phyloP scores from a whole-genome alignment of 225 moss, liverwort and hornwort species.

The Antitrichia curtipendula region DNA sequence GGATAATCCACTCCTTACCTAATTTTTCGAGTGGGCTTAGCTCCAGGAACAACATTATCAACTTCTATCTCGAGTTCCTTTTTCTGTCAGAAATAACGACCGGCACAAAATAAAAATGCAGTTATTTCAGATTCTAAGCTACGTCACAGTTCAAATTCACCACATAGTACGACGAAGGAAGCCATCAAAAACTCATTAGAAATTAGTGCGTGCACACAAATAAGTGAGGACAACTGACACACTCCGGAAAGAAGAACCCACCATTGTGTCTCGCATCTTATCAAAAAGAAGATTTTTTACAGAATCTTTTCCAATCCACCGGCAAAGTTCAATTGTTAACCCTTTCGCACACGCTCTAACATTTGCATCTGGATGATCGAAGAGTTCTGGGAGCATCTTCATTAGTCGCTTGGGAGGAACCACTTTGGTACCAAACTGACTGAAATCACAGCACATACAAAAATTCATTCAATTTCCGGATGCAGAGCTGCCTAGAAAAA shows the following conservation, averaged over 20 bases:
- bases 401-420: constrained; percentile 92
- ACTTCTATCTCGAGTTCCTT: constrained; percentile 93
- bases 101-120: not conserved
- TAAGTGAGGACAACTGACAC: not conserved
- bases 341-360: constrained; percentile 95
- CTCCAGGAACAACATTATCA: constrained; percentile 56
- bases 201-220: not conserved
- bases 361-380: constrained; percentile 93
- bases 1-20: constrained; percentile 6
- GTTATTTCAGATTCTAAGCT: not conserved
- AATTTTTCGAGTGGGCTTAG: constrained; percentile 84
- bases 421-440: constrained; percentile 91
- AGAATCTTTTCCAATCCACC: constrained; percentile 95
- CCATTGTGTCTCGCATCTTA: constrained; percentile 97
- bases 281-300: constrained; percentile 90
- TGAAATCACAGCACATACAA: constrained; percentile 10
- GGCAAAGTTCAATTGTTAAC: constrained; percentile 92
- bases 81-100: constrained; percentile 32
- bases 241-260: not conserved
- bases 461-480: not conserved
- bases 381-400: constrained; percentile 91
- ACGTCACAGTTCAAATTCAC: not conserved
- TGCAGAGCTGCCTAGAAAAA: not conserved
- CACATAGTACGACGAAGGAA: not conserved
- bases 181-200: not conserved